Conservation (phyloP, 345 rosid species). For the Eutrema yunnanense region DNA sequence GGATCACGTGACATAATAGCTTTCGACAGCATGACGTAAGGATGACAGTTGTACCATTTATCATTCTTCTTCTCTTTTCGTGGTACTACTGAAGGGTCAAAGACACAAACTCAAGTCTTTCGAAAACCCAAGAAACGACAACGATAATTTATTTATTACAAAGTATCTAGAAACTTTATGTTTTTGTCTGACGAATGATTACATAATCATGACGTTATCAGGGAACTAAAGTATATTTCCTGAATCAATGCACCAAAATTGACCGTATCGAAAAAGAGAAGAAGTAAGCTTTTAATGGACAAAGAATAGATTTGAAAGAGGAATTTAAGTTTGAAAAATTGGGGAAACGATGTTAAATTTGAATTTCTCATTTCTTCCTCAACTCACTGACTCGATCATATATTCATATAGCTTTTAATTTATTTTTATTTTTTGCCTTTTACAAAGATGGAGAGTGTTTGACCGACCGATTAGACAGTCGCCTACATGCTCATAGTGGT, state of each 20-base stretch:
- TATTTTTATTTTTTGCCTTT: neutral
- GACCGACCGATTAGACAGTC: constrained; percentile 1
- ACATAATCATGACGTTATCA: constrained; percentile 1
- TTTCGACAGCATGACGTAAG: neutral
- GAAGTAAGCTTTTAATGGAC: neutral
- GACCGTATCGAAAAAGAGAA: neutral
- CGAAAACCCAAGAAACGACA: neutral
- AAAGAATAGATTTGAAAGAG: neutral
- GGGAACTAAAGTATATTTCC: neutral
- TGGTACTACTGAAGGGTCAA: neutral
- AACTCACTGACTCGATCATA: neutral
- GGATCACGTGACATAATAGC: neutral
- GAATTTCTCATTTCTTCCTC: neutral
- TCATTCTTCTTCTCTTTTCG: neutral
- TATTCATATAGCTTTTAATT: no score
- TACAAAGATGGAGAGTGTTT: neutral
- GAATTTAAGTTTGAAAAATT: neutral
- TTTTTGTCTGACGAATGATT: constrained; percentile 9
- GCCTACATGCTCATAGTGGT: neutral
- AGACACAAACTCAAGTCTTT: neutral
- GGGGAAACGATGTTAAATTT: neutral
- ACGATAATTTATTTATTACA: neutral
- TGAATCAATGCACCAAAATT: neutral
- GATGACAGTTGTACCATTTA: neutral
- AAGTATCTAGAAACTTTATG: neutral